Base-by-base conservation (phyloP, 2,329 filamentous ascomycete genomes). In the Apiospora phragmitis region DNA sequence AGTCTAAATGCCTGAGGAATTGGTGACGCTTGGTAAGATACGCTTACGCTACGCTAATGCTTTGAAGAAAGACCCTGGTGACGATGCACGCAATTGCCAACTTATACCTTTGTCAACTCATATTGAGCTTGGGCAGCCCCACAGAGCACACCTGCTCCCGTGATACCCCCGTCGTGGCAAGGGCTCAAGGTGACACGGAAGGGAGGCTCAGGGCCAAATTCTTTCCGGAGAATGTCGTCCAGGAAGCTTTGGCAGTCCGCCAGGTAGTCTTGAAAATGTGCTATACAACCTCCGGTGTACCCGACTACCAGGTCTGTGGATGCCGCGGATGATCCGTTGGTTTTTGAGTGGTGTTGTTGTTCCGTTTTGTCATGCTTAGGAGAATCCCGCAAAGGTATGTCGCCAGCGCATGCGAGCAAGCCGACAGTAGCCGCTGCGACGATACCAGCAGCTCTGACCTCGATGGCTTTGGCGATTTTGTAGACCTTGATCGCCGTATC, bases 261-360 rank as follows among this genome's bases (percentile, higher is more conserved):
- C 55, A 93, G 84, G 80, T 93, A 94, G 75, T 92, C 87, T 66
- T 93, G 92, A 76, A 94, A 94, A 76, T 93, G 90, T n/a, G 90
- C 88, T 71, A 95, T 95, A 76, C 93, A 94, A 8, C 92, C 92
- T 42, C 93, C 93, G 0, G 93, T 94, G 77, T 94, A 95, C 1
- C 93, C 93, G 29, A 95, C 91, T 1, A 93, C 90, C 41, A 95
- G 80, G 75, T 93, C 91, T 9, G 69, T 42, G 18, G 42, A 24
- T 8, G 69, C 45, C 24, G 47, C 24, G n/a, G 67, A 49, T n/a
- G 51, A 43, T 41, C 71, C 72, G 18, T 71, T 69, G 29, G 68
- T 51, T 55, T 69, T 68, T 24, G 32, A n/a, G 2, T 70, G 70
- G 1, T 70, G 65, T 1, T 70, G 65, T 1, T 77, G 67, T 1